Evolutionary conservation across 2,329 filamentous ascomycete genomes (phyloP).

Genomic region (Xylariaceae sp.): DNA sequence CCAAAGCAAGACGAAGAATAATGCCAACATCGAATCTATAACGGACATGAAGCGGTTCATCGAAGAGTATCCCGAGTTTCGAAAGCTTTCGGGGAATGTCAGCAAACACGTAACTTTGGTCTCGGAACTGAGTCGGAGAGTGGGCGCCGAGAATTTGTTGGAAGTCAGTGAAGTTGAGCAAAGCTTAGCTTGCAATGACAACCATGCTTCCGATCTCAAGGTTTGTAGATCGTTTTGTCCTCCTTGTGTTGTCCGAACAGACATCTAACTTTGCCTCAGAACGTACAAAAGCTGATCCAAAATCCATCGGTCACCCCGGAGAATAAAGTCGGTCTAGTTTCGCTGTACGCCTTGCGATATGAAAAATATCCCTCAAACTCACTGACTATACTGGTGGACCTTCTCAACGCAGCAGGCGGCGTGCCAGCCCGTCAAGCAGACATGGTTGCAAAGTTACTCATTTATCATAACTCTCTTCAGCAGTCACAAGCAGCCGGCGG

Average conservation of each 20-base stretch:
- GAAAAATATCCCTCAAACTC: slow-evolving; percentile 82
- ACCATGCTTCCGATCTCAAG: slow-evolving; percentile 87
- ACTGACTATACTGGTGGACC: slow-evolving; percentile 79
- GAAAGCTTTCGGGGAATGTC: slow-evolving; percentile 94
- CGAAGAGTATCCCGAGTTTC: slow-evolving; percentile 97
- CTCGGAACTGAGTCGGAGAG: slow-evolving; percentile 84
- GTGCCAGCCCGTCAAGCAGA: slow-evolving; percentile 73
- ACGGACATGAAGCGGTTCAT: slow-evolving; percentile 99
- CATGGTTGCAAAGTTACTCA: slow-evolving; percentile 76
- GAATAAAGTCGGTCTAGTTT: slow-evolving; percentile 85
- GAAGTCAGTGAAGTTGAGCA: slow-evolving; percentile 97
- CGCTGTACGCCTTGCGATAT: slow-evolving; percentile 93
- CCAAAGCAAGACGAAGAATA: slow-evolving; percentile 95
- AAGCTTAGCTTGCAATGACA: slow-evolving; percentile 94
- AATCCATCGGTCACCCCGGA: slow-evolving; percentile 72
- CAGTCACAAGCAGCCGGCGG: slow-evolving; percentile 71
- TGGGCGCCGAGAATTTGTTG: slow-evolving; percentile 81
- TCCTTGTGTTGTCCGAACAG: background rate
- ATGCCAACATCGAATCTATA: slow-evolving; percentile 94
- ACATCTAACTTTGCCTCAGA: slow-evolving; percentile 47
- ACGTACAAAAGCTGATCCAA: slow-evolving; percentile 82
- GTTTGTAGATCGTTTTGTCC: slow-evolving; percentile 41
- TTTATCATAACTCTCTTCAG: slow-evolving; percentile 85
- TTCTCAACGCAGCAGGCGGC: slow-evolving; percentile 80
- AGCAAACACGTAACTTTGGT: slow-evolving; percentile 98